phyloP scores from a whole-genome alignment of 2,329 filamentous ascomycete species.

The Sporothrix mexicana region DNA sequence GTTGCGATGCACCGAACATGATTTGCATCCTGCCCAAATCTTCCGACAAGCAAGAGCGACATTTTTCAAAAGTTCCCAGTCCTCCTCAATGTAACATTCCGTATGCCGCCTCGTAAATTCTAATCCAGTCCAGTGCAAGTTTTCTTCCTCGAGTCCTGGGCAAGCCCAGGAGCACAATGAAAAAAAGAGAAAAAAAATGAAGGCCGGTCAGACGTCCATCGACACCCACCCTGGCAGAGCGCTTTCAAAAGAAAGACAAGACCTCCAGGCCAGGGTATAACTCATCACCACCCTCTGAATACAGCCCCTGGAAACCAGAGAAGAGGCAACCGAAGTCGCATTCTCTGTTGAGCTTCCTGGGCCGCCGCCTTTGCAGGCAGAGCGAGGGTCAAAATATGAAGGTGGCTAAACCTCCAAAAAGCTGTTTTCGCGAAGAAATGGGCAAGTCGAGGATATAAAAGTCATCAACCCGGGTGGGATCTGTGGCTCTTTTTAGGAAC shows the following conservation, averaged over 20 bases:
- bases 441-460: slow-evolving; percentile 72
- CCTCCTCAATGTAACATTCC: too few relatives aligned
- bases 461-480: slow-evolving; percentile 96
- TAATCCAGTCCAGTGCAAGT: too few relatives aligned
- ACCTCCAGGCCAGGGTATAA: slow-evolving; percentile 74
- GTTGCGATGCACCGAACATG: neutral
- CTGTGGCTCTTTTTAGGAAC: slow-evolving; percentile 91
- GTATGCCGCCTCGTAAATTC: too few relatives aligned
- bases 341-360: slow-evolving; percentile 31
- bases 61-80: too few relatives aligned
- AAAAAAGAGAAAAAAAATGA: slow-evolving; percentile 62
- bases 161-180: slow-evolving; percentile 59
- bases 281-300: slow-evolving; percentile 92
- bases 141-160: slow-evolving; percentile 60
- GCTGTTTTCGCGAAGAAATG: slow-evolving; percentile 35
- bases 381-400: slow-evolving; percentile 74
- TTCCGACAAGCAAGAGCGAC: too few relatives aligned
- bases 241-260: slow-evolving; percentile 71
- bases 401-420: slow-evolving; percentile 41
- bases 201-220: slow-evolving; percentile 90
- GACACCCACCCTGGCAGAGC: slow-evolving; percentile 76
- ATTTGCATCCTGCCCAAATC: too few relatives aligned
- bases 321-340: slow-evolving; percentile 2
- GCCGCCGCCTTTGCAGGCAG: slow-evolving; percentile 68
- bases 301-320: slow-evolving; percentile 55